Conservation (phyloP, 208 protist genomes). For the Trypanosoma mega region DNA sequence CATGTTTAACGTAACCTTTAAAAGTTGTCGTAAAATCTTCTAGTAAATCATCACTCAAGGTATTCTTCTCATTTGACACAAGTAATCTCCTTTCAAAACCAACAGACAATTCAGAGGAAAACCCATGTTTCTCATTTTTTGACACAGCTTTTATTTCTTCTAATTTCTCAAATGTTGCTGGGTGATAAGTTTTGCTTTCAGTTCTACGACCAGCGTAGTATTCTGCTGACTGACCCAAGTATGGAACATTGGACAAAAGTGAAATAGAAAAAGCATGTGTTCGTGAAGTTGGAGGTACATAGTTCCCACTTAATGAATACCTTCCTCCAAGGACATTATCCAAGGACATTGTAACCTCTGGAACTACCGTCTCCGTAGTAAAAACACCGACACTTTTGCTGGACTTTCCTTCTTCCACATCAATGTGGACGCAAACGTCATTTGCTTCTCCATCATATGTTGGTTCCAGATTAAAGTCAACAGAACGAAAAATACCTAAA, state of each 20-base stretch:
- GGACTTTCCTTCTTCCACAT: slow-evolving; percentile 64
- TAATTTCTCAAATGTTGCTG: slow-evolving; percentile 59
- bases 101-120: slow-evolving; percentile 57
- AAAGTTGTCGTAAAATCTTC: slow-evolving; percentile 56
- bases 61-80: slow-evolving; percentile 44
- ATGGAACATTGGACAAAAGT: slow-evolving; percentile 74
- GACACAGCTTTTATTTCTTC: slow-evolving; percentile 69
- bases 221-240: slow-evolving; percentile 70
- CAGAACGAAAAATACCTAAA: slow-evolving; percentile 65
- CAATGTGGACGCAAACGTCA: slow-evolving; percentile 77
- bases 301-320: slow-evolving; percentile 78
- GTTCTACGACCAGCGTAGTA: slow-evolving; percentile 69
- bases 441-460: slow-evolving; percentile 57
- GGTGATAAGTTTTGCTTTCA: slow-evolving; percentile 67
- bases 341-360: slow-evolving; percentile 68
- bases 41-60: slow-evolving; percentile 27
- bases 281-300: slow-evolving; percentile 75
- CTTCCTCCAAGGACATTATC: slow-evolving; percentile 75
- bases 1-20: slow-evolving; percentile 74
- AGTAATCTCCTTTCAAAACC: slow-evolving; percentile 71
- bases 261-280: slow-evolving; percentile 74
- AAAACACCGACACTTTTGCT: slow-evolving; percentile 80
- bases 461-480: slow-evolving; percentile 84
- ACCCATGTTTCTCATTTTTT: slow-evolving; percentile 47
- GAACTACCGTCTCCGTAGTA: slow-evolving; percentile 78